Percentiles rank a stretch among this genome's conserved stretches.
These are phyloP conservation scores for Glycine latifolia DNA, from an alignment of 306 rosid species.

Conservation along the genomic window DNA sequence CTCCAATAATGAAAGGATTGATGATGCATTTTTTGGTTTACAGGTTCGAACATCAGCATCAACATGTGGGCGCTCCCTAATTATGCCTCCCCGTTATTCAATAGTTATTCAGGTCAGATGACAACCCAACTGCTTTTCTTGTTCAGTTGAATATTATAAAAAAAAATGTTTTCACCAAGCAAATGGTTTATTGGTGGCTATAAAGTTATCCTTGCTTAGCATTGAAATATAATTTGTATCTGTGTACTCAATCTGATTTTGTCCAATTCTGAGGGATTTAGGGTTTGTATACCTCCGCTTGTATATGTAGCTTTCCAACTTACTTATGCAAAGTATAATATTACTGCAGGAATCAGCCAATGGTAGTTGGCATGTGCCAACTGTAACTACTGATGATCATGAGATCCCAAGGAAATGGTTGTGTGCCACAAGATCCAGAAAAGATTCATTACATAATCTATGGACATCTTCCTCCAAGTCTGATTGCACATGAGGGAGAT, in stretches of 20 bases:
- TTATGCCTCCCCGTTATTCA: conserved; percentile 85
- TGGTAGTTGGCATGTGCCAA: conserved; percentile 89
- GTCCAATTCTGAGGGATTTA: conserved; percentile 24
- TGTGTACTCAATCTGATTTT: conserved; percentile 12
- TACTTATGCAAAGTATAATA: conserved; percentile 23
- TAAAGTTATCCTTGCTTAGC: not conserved
- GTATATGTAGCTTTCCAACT: not conserved
- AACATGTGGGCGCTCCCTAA: conserved; percentile 50
- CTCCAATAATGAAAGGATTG: conserved; percentile 21
- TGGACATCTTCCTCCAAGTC: conserved; percentile 38
- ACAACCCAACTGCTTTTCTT: conserved; percentile 36
- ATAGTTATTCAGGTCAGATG: conserved; percentile 81
- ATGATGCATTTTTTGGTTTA: conserved; percentile 36
- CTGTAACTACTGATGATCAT: conserved; percentile 69
- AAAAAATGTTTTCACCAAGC: conserved; percentile 32
- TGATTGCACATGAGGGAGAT: conserved; percentile 20
- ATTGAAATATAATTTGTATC: not conserved
- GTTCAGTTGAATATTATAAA: conserved; percentile 17
- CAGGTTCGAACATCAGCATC: conserved; percentile 76
- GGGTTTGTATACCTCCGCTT: not conserved
- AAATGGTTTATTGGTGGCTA: not conserved
- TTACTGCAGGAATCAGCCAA: conserved; percentile 75
- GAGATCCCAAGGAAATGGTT: conserved; percentile 84
- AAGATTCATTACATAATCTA: conserved; percentile 41
- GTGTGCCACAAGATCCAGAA: conserved; percentile 71